Base-by-base conservation (phyloP, 106 monocot species). In the Triglochin maritima region DNA sequence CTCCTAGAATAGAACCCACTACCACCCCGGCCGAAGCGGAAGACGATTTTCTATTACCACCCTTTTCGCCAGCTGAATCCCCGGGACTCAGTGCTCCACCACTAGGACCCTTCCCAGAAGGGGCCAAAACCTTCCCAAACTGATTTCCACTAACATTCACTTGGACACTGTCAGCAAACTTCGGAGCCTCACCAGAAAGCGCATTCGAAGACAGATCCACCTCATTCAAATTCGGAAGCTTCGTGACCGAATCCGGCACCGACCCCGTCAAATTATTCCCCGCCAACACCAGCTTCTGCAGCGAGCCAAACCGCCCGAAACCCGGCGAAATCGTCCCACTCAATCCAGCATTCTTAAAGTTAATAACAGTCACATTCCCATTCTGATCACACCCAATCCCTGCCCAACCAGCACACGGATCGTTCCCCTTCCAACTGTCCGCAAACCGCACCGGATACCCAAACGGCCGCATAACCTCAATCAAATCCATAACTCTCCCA, bases 351-450 rank as follows among this genome's bases (percentile, higher is more conserved):
- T 55, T 79, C 65, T 76, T 78, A 57, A 87, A 79, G 59, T 79
- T 87, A 16, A 83, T 56, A 14, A 87, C 75, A 5, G 83, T 78
- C 3, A 87, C 46, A 46, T 83, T 81, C 15, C 83, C 87, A 7
- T 9, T n/a, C 16, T 5, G 65, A 56, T 83, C 73, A 55, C 87
- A 87, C 11, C 53, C 60, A 42, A 87, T 65, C 13, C 87, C 87
- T 8, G 79, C 41, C 87, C 87, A 87, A 3, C 69, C 69, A 3
- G 16, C 48, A 68, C 87, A 87, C 5, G 87, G 87, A 29, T 87
- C 76, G 47, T 87, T 87, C 56, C 87, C 83, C 64, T 70, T 79
- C 87, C 87, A 87, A 49, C 64, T 77, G 54, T 74, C 70, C 0
- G 79, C 87, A 11, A 87, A 77, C 56, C 47, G 62, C 4, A n/a